Evolutionary conservation across 164 flowering plant genomes (phyloP), one percentile per base, ranked within the genome.

Genomic region (Chimonanthus salicifolius): DNA sequence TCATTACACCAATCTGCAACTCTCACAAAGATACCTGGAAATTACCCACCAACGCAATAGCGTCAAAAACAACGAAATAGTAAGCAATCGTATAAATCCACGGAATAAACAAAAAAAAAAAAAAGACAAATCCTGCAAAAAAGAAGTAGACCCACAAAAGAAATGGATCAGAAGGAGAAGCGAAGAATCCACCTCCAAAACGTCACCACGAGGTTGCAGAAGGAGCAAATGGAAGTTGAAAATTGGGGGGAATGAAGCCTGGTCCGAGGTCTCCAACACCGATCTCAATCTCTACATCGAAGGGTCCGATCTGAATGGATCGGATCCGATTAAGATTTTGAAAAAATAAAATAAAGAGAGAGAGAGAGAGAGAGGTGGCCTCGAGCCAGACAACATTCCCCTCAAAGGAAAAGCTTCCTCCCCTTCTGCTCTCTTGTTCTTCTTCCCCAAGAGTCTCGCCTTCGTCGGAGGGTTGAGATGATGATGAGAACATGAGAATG

Each of bases 331-430:
- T 33, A 33, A 33, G 33, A 33, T 33, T 33, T 33, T 33, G 1
- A 33, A 33, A 33, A 33, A 33, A 33, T 33, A 54, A 54, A 60
- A 43, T 58, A 44, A 10, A 62, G 65, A 62, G 18, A 54, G 16
- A 54, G 51, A 5, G 51, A 5, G 9, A 49, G 16, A 54, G 60
- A 54, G 68, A 8, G 16, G 68, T 15, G 49, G n/a, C 91, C 92
- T 87, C 92, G 91, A 81, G 89, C 91, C 91, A 90, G 87, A 90
- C 91, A 87, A 88, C 90, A 88, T 84, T 85, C 91, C 91, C 90
- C 91, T 83, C 91, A 90, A 89, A 80, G 15, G 63, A 47, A 77
- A 70, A 76, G 81, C 84, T 81, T 80, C 85, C 82, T 67, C n/a
- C 48, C 15, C 20, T 20, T 63, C 47, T 21, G n/a, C 7, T 63